Evolutionary conservation across 495 filamentous ascomycete species (phyloP), one percentile per base, ranked within the genome.

Genomic region (Podospora comata): DNA sequence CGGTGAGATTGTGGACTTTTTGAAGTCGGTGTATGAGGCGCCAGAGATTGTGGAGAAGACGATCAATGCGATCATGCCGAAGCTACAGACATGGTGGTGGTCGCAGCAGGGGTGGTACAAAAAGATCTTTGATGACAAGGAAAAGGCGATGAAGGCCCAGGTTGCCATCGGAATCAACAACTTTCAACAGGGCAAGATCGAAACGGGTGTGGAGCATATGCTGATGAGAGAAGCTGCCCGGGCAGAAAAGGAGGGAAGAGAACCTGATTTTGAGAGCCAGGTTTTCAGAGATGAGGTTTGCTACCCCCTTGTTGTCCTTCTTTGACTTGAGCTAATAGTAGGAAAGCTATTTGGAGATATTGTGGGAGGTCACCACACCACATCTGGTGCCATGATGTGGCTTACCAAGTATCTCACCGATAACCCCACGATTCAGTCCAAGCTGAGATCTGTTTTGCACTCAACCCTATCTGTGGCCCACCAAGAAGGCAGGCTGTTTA

Each of bases 271-370:
- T 23, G 20, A 13, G 19, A 53, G n/a, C 62, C 62, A 53, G 1
- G 28, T 20, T 1, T 53, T 64, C 34, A 20, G 23, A 28, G 62
- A 64, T 28, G 62, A 64, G 34, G 62, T 48, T 23, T 16, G 62
- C 20, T 44, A 16, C 19, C 18, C 11, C 16, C 23, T 48, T 44
- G 4, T 16, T 48, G 39, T 11, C 39, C 30, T 11, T 73, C 77
- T 57, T 81, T 77, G 15, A 48, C 13, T 48, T 16, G 15, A 13
- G 39, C 15, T 48, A 48, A 48, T 16, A 3, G 2, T 48, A 65
- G 79, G 74, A 68, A 73, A 81, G 68, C 70, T 78, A 59, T 75
- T 78, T 54, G 75, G 74, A 57, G 73, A 72, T 48, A 70, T 79
- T 28, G 48, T 77, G 0, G 77, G 71, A 4, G 77, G 77, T 27